Conservation (phyloP, 2,329 filamentous ascomycete species). For the Trichophyton equinum region DNA sequence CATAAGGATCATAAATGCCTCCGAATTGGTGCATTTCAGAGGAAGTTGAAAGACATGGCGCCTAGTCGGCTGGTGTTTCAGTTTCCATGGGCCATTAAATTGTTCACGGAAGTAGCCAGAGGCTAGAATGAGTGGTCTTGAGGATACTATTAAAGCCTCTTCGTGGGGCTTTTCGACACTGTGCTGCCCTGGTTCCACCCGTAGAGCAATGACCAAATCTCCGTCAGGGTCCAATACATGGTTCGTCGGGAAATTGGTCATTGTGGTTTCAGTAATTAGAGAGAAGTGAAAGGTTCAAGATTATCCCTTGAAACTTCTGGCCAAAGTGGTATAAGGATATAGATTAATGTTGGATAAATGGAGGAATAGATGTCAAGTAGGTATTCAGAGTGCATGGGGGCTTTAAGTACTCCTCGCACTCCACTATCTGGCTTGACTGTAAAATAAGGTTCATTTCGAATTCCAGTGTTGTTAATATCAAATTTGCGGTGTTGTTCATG, state of each 20-base stretch:
- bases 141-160: background rate
- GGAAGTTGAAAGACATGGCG: background rate
- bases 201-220: background rate
- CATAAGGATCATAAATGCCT: background rate
- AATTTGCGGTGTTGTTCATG: no score
- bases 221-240: background rate
- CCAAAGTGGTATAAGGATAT: no score
- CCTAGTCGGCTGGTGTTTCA: background rate
- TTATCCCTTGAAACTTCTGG: no score
- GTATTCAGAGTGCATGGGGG: no score
- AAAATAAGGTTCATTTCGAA: no score
- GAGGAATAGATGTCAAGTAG: no score
- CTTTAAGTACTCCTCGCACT: no score
- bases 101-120: background rate
- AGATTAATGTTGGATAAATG: no score
- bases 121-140: background rate
- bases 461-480: no score
- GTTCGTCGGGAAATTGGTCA: background rate
- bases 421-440: no score
- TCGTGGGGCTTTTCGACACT: background rate
- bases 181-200: background rate
- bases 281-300: no score
- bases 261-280: background rate
- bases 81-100: background rate
- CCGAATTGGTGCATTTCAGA: background rate